Evolutionary conservation across 768 basidiomycete genomes (phyloP).

Genomic region (Rickenella mellea): DNA sequence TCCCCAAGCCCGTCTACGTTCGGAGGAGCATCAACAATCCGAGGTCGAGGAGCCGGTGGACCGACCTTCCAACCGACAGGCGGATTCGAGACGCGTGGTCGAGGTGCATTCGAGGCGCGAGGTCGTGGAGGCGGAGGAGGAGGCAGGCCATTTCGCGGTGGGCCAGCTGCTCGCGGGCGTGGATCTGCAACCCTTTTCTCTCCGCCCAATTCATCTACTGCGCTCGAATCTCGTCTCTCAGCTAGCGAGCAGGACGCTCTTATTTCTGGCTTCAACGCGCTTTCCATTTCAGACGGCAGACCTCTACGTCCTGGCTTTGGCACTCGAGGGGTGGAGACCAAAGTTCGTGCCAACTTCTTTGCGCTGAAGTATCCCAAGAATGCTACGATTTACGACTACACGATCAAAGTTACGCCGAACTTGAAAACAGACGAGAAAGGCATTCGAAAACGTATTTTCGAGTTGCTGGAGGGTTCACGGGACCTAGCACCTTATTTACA

Average conservation of each 20-base stretch:
- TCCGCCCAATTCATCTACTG: too few relatives aligned
- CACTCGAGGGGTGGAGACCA: slow-evolving; percentile 7
- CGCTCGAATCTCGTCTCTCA: slow-evolving; percentile 6
- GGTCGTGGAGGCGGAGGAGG: too few relatives aligned
- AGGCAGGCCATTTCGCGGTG: too few relatives aligned
- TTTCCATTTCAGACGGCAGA: slow-evolving; percentile 23
- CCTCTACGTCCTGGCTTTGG: slow-evolving; percentile 13
- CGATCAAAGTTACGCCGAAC: too few relatives aligned
- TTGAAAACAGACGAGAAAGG: slow-evolving; percentile 7
- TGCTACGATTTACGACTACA: slow-evolving; percentile 13
- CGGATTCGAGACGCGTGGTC: too few relatives aligned
- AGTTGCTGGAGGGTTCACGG: slow-evolving; percentile 8
- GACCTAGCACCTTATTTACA: slow-evolving; percentile 12
- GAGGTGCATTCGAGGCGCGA: too few relatives aligned
- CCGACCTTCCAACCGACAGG: too few relatives aligned
- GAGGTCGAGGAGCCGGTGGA: too few relatives aligned
- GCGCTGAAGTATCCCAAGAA: slow-evolving; percentile 3
- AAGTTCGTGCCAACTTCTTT: slow-evolving; percentile 15
- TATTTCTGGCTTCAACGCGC: slow-evolving; percentile 48
- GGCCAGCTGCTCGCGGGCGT: too few relatives aligned
- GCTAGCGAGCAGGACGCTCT: slow-evolving; percentile 26
- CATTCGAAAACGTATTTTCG: slow-evolving; percentile 9
- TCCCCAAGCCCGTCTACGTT: too few relatives aligned
- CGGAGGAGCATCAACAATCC: too few relatives aligned
- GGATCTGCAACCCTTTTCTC: too few relatives aligned